These are phyloP conservation scores for Paraphoma chrysanthemicola DNA, from an alignment of 2,329 filamentous ascomycete species.

Conservation along the genomic window DNA sequence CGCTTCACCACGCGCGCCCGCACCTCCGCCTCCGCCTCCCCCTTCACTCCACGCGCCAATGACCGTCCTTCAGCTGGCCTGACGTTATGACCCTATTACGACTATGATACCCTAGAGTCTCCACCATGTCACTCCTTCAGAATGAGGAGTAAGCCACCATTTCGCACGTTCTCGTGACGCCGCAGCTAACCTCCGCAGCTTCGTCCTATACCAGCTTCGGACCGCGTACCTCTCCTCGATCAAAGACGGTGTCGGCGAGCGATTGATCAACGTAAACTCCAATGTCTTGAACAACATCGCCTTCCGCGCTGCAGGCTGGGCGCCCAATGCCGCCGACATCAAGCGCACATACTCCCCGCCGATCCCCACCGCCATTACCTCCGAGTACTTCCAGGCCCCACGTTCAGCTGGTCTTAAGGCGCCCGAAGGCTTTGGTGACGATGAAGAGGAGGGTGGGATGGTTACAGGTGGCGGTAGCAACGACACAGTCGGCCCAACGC, in stretches of 20 bases:
- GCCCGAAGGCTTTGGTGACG: conserved; percentile 67
- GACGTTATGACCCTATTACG: conserved; percentile 19
- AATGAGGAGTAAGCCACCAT: conserved; percentile 51
- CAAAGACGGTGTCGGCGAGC: conserved; percentile 83
- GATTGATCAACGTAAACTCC: conserved; percentile 81
- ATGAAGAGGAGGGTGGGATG: conserved; percentile 74
- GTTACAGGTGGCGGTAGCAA: conserved; percentile 70
- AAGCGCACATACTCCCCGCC: conserved; percentile 87
- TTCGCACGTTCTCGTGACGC: conserved; percentile 4
- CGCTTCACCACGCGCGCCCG: conserved; percentile 9
- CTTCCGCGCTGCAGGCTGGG: conserved; percentile 85
- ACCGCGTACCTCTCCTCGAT: conserved; percentile 81
- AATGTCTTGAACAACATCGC: conserved; percentile 79
- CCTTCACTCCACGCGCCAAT: conserved; percentile 10
- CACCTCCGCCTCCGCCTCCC: background rate
- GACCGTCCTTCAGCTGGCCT: conserved; percentile 43
- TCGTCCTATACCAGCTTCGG: conserved; percentile 82
- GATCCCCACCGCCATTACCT: conserved; percentile 81
- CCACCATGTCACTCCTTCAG: conserved; percentile 53
- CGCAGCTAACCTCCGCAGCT: conserved; percentile 56
- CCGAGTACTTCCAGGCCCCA: conserved; percentile 82
- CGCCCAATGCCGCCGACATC: conserved; percentile 73
- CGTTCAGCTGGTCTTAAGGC: conserved; percentile 63
- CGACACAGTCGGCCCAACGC: conserved; percentile 71
- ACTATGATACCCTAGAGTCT: conserved; percentile 22